A percentile compares a stretch with the other conserved stretches of the same genome.
phyloP scores from a whole-genome alignment of 768 basidiomycete species.

The Fibroporia radiculosa region DNA sequence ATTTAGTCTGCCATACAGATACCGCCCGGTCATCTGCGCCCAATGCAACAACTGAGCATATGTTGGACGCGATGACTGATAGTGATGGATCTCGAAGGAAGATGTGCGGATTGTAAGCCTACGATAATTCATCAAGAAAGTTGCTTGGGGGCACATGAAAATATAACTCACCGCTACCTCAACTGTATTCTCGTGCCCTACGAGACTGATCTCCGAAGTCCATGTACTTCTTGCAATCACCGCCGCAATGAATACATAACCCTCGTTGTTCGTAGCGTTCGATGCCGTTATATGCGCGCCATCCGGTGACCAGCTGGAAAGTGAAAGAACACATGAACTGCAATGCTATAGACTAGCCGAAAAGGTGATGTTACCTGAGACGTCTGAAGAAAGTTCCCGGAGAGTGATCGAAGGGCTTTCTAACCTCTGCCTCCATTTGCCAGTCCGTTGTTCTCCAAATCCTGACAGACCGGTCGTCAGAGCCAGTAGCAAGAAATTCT shows the following conservation, averaged over 20 bases:
- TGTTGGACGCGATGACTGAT: conserved; percentile 71
- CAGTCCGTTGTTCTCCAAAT: conserved; percentile 96
- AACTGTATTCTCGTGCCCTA: conserved; percentile 95
- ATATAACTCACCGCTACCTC: conserved; percentile 76
- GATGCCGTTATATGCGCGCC: conserved; percentile 98
- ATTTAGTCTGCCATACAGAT: conserved; percentile 95
- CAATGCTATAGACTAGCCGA: too few species aligned
- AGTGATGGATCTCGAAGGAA: conserved; percentile 71
- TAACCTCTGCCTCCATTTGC: conserved; percentile 76
- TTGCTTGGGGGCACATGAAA: not conserved
- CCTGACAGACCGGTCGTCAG: conserved; percentile 93
- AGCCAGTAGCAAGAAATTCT: conserved; percentile 95
- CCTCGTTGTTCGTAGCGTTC: conserved; percentile 93
- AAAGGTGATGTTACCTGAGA: conserved; percentile 49
- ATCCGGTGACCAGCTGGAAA: conserved; percentile 90
- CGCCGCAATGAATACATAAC: conserved; percentile 95
- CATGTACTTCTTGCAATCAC: conserved; percentile 87
- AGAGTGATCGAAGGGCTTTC: conserved; percentile 87
- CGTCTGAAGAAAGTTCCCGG: conserved; percentile 93
- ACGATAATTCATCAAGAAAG: conserved; percentile 7
- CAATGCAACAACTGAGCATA: conserved; percentile 87
- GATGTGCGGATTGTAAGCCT: conserved; percentile 92
- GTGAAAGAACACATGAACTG: not conserved
- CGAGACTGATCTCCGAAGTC: conserved; percentile 88
- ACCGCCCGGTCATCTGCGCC: conserved; percentile 92